Conservation (phyloP, 129 eudicot species). For the Oenanthe sinensis region DNA sequence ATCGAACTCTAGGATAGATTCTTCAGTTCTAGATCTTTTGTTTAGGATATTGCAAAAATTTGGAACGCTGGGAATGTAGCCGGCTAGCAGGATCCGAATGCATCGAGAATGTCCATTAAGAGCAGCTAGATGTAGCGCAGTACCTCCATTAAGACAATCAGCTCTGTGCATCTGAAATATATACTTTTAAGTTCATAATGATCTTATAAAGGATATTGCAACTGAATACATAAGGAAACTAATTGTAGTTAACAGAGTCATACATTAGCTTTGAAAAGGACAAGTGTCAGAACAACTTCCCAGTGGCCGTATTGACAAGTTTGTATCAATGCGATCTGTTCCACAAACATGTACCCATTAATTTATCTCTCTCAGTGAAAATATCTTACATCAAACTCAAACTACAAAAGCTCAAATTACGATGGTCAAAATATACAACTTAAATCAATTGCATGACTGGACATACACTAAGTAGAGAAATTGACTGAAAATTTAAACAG, state of each 20-base stretch:
- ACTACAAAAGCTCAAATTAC: neutral
- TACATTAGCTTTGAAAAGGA: constrained; percentile 89
- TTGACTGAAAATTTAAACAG: neutral
- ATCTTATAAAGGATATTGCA: neutral
- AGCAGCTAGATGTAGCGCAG: constrained; percentile 64
- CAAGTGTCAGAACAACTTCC: constrained; percentile 91
- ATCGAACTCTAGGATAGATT: constrained; percentile 33
- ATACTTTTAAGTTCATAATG: constrained; percentile 10
- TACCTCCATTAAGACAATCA: constrained; percentile 83
- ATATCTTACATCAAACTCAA: neutral
- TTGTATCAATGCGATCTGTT: constrained; percentile 98
- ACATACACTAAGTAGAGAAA: no score
- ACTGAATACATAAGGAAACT: no score
- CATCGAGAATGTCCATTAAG: constrained; percentile 88
- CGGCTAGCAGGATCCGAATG: constrained; percentile 82
- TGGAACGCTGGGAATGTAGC: constrained; percentile 78
- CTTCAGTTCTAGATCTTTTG: constrained; percentile 39
- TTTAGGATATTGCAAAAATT: constrained; percentile 44
- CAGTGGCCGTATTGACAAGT: constrained; percentile 98
- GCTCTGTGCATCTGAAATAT: constrained; percentile 67
- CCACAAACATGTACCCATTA: constrained; percentile 10
- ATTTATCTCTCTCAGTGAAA: neutral
- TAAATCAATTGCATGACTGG: neutral
- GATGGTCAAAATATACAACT: neutral
- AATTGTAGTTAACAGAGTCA: constrained; percentile 21